Percentiles rank a stretch among this genome's conserved stretches.
phyloP scores from a whole-genome alignment of 495 filamentous ascomycete genomes.

The Polyplosphaeria fusca region DNA sequence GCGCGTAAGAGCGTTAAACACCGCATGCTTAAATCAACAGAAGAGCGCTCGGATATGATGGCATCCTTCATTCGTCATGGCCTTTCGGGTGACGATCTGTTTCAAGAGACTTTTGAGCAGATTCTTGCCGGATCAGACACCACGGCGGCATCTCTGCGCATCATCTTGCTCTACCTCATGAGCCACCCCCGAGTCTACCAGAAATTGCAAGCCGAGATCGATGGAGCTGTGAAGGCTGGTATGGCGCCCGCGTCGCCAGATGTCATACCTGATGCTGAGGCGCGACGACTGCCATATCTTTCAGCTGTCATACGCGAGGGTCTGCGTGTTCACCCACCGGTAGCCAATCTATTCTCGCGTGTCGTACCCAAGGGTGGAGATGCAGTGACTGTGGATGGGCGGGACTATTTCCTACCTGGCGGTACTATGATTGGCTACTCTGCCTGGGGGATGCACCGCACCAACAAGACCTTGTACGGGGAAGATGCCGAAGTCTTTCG shows the following conservation, averaged over 20 bases:
- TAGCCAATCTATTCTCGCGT: conserved; percentile 24
- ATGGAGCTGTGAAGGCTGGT: conserved; percentile 24
- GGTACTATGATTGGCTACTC: conserved; percentile 36
- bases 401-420: conserved; percentile 37
- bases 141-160: conserved; percentile 20
- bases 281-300: conserved; percentile 22
- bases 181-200: conserved; percentile 24
- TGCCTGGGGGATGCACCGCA: conserved; percentile 35
- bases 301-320: conserved; percentile 27
- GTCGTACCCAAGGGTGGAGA: conserved; percentile 28
- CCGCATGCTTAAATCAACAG: conserved; percentile 17
- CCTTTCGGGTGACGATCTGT: conserved; percentile 39
- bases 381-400: conserved; percentile 37
- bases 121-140: conserved; percentile 35
- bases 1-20: conserved; percentile 11
- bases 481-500: conserved; percentile 35
- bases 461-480: conserved; percentile 35
- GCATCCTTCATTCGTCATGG: conserved; percentile 44
- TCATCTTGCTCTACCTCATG: conserved; percentile 29
- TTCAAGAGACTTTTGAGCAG: conserved; percentile 38
- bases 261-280: conserved; percentile 24
- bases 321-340: conserved; percentile 30
- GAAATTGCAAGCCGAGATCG: conserved; percentile 32
- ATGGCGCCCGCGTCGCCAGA: conserved; percentile 12
- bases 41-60: conserved; percentile 40